These are phyloP conservation scores for Colletotrichum chrysophilum DNA, from an alignment of 2,329 filamentous ascomycete species.

Conservation along the genomic window DNA sequence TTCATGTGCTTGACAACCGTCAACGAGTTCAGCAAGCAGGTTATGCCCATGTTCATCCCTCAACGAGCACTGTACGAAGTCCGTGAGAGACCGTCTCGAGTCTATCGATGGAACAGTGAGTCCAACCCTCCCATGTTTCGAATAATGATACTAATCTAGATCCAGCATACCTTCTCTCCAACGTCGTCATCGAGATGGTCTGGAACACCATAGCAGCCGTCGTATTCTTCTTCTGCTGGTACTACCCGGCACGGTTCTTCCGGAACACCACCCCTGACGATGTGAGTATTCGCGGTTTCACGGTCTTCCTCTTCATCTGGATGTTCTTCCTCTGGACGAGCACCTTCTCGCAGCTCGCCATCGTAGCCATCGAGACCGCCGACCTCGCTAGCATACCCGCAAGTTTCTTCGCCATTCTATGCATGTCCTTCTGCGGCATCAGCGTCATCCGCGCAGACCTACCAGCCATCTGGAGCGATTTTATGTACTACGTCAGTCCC, in stretches of 20 bases:
- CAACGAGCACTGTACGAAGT: slow-evolving; percentile 72
- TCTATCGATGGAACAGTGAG: slow-evolving; percentile 47
- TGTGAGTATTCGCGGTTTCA: slow-evolving; percentile 14
- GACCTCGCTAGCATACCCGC: slow-evolving; percentile 18
- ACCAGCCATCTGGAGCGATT: slow-evolving; percentile 23
- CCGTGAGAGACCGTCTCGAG: slow-evolving; percentile 70
- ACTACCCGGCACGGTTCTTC: slow-evolving; percentile 72
- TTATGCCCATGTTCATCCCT: slow-evolving; percentile 74
- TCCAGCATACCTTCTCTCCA: slow-evolving; percentile 14
- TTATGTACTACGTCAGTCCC: slow-evolving; percentile 25
- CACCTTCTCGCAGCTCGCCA: slow-evolving; percentile 23
- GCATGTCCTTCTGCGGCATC: slow-evolving; percentile 24
- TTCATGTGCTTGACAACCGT: slow-evolving; percentile 77
- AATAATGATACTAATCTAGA: neutral
- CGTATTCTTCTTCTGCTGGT: slow-evolving; percentile 71
- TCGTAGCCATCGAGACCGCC: slow-evolving; percentile 17
- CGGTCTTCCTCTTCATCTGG: slow-evolving; percentile 24
- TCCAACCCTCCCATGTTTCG: no score
- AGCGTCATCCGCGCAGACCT: slow-evolving; percentile 15
- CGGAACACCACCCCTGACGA: slow-evolving; percentile 50
- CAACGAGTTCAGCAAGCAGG: slow-evolving; percentile 63
- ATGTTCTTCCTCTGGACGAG: slow-evolving; percentile 21
- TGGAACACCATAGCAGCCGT: slow-evolving; percentile 71
- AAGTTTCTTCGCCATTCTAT: slow-evolving; percentile 19
- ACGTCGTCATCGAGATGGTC: slow-evolving; percentile 71